Conservation (phyloP, 2,329 filamentous ascomycete genomes). For the Furcasterigmium sp. region DNA sequence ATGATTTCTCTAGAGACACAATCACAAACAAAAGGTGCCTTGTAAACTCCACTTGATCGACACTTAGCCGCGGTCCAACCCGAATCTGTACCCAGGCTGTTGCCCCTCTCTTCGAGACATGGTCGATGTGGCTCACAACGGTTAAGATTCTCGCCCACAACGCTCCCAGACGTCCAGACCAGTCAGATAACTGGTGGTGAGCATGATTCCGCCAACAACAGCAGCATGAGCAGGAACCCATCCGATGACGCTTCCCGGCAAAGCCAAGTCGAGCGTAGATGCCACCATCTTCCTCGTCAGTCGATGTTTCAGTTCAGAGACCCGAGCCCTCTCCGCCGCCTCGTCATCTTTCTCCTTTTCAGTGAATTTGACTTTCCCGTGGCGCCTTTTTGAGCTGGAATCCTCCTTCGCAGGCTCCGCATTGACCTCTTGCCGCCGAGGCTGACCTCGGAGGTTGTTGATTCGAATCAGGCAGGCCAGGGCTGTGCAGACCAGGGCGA, state of each 20-base stretch:
- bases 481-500: not conserved
- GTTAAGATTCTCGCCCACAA: not conserved
- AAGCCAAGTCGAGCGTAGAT: not conserved
- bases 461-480: not conserved
- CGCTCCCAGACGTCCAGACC: not conserved
- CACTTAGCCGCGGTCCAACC: too few species aligned
- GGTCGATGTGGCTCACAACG: too few species aligned
- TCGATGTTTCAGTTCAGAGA: not conserved
- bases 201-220: not conserved
- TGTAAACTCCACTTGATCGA: too few species aligned
- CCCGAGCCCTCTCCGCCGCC: too few species aligned
- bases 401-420: not conserved
- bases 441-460: not conserved
- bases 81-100: too few species aligned
- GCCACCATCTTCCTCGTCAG: not conserved
- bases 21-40: too few species aligned
- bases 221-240: not conserved
- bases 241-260: not conserved
- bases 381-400: too few species aligned
- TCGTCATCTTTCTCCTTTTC: too few species aligned
- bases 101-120: too few species aligned
- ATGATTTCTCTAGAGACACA: too few species aligned
- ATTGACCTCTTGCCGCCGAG: not conserved
- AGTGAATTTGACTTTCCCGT: too few species aligned
- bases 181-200: not conserved